Evolutionary conservation across 345 rosid genomes (phyloP).

Genomic region (Dipteronia sinensis): DNA sequence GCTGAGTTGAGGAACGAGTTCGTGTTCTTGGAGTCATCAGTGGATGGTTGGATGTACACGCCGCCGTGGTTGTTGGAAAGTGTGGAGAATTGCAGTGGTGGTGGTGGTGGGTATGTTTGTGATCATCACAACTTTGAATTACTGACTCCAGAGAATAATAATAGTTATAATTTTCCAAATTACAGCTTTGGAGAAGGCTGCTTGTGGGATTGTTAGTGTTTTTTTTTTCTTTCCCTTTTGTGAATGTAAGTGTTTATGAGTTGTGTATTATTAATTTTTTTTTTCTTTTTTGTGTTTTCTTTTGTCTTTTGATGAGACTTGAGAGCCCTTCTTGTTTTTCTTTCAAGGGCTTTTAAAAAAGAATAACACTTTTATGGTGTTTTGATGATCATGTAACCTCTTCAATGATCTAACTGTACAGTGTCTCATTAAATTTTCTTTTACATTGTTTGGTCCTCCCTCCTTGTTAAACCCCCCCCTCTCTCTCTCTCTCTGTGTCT

Average conservation of each 20-base stretch:
- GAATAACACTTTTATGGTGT: background rate
- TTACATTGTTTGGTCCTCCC: constrained; percentile 10
- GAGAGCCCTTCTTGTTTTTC: constrained; percentile 27
- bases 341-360: constrained; percentile 23
- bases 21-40: constrained; percentile 47
- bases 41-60: constrained; percentile 44
- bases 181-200: constrained; percentile 32
- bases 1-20: constrained; percentile 43
- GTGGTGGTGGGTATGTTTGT: constrained; percentile 11
- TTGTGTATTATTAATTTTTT: background rate
- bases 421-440: constrained; percentile 15
- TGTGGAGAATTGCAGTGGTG: constrained; percentile 37
- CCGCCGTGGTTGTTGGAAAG: constrained; percentile 50
- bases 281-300: background rate
- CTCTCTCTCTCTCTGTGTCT: background rate
- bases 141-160: constrained; percentile 12
- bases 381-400: background rate
- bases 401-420: constrained; percentile 25
- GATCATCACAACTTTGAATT: constrained; percentile 1
- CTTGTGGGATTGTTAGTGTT: constrained; percentile 28
- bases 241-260: constrained; percentile 8
- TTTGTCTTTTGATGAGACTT: no score
- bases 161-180: background rate
- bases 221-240: background rate
- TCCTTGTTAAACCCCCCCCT: constrained; percentile 8